These are phyloP conservation scores for Xylaria arbuscula DNA, from an alignment of 2,329 filamentous ascomycete species.

Conservation along the genomic window DNA sequence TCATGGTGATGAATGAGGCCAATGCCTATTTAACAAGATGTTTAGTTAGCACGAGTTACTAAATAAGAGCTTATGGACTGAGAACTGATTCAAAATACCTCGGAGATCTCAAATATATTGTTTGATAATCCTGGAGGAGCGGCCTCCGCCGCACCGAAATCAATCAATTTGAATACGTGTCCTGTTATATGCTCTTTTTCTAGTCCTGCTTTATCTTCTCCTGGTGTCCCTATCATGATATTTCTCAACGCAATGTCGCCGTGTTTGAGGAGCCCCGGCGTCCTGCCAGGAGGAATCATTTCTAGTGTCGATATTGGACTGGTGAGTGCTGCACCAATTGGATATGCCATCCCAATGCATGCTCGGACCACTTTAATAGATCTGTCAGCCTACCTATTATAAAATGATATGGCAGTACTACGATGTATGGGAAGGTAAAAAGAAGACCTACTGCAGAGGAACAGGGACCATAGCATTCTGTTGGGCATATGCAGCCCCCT, in stretches of 20 bases:
- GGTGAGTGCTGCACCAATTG: background rate
- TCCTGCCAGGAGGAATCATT: background rate
- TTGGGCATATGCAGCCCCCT: constrained; percentile 6
- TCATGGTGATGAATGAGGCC: background rate
- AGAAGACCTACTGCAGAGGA: constrained; percentile 24
- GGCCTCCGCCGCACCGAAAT: constrained; percentile 10
- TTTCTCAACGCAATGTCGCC: constrained; percentile 17
- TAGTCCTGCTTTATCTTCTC: too few species aligned
- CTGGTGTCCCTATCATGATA: constrained; percentile 16
- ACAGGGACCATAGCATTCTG: constrained; percentile 25
- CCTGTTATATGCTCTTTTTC: constrained; percentile 11
- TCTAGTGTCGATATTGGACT: background rate
- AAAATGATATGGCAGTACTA: background rate
- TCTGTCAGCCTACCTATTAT: background rate
- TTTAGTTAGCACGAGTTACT: background rate
- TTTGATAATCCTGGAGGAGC: too few species aligned
- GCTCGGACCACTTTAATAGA: constrained; percentile 17
- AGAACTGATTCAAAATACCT: background rate
- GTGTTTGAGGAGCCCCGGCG: background rate
- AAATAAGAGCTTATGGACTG: background rate
- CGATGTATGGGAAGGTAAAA: background rate
- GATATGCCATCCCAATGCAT: constrained; percentile 31
- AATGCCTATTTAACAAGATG: background rate
- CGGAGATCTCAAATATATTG: constrained; percentile 1
- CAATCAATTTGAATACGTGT: constrained; percentile 25